Base-by-base conservation (phyloP, 352 stramenopile genomes). In the Phytopythium ostracodes region DNA sequence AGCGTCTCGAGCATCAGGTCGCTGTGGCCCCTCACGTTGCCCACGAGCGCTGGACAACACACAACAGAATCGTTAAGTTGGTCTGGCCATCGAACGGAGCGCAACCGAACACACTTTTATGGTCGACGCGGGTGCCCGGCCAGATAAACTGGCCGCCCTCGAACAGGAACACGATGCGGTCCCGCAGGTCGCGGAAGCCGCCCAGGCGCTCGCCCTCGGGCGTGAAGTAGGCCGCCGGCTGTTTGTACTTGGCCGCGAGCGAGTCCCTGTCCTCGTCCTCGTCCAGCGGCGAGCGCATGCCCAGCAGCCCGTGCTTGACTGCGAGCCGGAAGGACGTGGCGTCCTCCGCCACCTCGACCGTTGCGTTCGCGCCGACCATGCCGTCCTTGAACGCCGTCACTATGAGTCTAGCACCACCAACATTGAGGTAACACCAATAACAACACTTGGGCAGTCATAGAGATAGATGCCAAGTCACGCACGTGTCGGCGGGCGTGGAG, bases 61-160 rank as follows among this genome's bases (percentile, higher is more conserved):
- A 20, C 42, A 47, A 6, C 42, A 47, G 2, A 9, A 5, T 25
- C 42, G 12, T 47, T 47, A 24, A 10, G 31, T 9, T 36, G 31
- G 9, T 9, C 31, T 10, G 18, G n/a, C 29, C n/a, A 50, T 17
- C 12, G 20, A 27, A 12, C 24, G 42, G 10, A 20, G 7, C 27
- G 7, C 43, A 49, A 11, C 12, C 20, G 6, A 14, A 43, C 18
- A 14, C 5, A 87, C 81, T 83, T 64, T 87, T 87, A 70, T 90
- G 78, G 54, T 80, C 80, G 50, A 92, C 68, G 33, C 70, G 67
- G 59, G 90, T 66, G 2, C 79, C 83, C 20, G 83, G 83, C 79
- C 83, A 92, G 59, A 90, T 84, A 63, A 92, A 90, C 56, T 89
- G 79, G 0, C 79, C 83, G 43, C 83, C 79, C 65, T 92, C 83